Evolutionary conservation across 441 rosid species (phyloP), one percentile per base, ranked within the genome.

Genomic region (Sinapis alba): DNA sequence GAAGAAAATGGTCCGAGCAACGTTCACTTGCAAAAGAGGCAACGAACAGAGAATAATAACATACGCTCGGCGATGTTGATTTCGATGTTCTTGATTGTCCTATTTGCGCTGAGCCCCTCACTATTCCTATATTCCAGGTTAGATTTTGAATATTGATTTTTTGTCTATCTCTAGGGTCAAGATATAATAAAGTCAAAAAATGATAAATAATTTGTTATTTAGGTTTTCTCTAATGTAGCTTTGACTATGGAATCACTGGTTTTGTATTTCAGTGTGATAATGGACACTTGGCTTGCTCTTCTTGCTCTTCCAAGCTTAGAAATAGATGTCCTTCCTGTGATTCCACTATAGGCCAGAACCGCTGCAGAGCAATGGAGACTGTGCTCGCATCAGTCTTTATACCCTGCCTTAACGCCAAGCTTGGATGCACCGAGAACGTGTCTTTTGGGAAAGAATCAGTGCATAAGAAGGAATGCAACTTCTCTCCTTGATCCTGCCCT

Each of bases 331-430:
- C 65, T 7, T 1, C 13, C 0, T 60, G 65, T 60, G 18, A 12
- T n/a, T 16, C 10, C 2, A 24, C 24, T 12, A 16, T 27, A 1
- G 65, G 65, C 0, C 24, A 30, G 1, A 30, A 3, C 2, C 23
- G 65, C 0, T 28, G 43, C 7, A 30, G 65, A 36, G 91, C 90
- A 20, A 78, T 90, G 61, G 95, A 90, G 86, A 88, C 70, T 69
- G 87, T 90, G 24, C 67, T 90, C 0, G 87, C 81, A 43, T 85
- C 91, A 2, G 72, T 77, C 32, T 74, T 68, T 36, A 16, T 82
- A 28, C 58, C 63, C 2, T 88, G 95, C 85, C 81, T 3, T 32
- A 80, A 86, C 71, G 8, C 41, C 18, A 27, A 34, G 59, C 68
- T 74, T 3, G 91, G 92, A 11, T 90, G 95, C 76, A 47, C 71